Conservation (phyloP, 2,329 filamentous ascomycete genomes). For the Ophiostoma angusticollis region DNA sequence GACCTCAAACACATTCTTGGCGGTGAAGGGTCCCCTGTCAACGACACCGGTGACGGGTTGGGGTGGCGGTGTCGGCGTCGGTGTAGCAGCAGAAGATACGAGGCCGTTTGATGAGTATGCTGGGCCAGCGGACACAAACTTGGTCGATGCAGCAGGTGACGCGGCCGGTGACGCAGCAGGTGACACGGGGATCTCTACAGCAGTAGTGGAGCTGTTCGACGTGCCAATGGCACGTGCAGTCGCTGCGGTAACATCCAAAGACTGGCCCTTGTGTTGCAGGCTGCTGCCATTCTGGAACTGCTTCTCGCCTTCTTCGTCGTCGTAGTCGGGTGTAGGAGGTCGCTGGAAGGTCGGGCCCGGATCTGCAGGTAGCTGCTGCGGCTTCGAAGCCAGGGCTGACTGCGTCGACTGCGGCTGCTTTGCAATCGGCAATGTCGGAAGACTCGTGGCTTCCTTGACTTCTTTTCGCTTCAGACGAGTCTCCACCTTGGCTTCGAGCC, state of each 20-base stretch:
- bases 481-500: slow-evolving; percentile 16
- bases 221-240: neutral
- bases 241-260: neutral
- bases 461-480: slow-evolving; percentile 9
- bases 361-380: slow-evolving; percentile 1
- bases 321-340: slow-evolving; percentile 38
- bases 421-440: slow-evolving; percentile 8
- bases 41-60: slow-evolving; percentile 1
- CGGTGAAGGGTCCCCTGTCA: slow-evolving; percentile 13
- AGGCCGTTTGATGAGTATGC: neutral
- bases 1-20: slow-evolving; percentile 9
- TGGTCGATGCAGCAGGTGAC: slow-evolving; percentile 4
- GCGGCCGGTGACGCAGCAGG: slow-evolving; percentile 31
- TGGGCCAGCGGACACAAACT: neutral
- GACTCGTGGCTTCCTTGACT: slow-evolving; percentile 1
- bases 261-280: neutral
- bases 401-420: neutral
- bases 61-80: neutral
- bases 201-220: slow-evolving; percentile 5
- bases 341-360: slow-evolving; percentile 18
- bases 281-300: neutral
- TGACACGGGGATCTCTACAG: slow-evolving; percentile 29
- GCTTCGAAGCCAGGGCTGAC: slow-evolving; percentile 1
- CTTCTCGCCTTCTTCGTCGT: slow-evolving; percentile 26
- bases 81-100: neutral